These are phyloP conservation scores for Carnegiea gigantea DNA, from an alignment of 179 eudicot species.

Conservation along the genomic window DNA sequence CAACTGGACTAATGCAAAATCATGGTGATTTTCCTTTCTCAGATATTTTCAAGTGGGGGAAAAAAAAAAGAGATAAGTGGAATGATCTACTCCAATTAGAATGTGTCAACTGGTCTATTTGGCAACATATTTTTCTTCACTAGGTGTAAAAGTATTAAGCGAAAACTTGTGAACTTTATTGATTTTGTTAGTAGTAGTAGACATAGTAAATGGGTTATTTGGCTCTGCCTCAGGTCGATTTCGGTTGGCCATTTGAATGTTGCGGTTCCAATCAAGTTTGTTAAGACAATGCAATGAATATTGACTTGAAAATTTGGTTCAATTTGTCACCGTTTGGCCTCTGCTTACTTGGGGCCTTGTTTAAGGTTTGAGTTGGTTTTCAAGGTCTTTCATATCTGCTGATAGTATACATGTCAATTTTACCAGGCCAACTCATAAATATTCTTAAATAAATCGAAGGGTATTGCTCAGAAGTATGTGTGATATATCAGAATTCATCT, in stretches of 20 bases:
- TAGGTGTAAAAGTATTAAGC: not conserved
- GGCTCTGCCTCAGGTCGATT: not conserved
- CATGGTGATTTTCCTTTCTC: not conserved
- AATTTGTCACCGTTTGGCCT: no score
- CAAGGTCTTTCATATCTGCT: no score
- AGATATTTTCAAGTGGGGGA: slow-evolving; percentile 6
- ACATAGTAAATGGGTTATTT: not conserved
- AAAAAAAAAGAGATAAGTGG: not conserved
- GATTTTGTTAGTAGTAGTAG: no score
- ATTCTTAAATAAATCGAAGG: not conserved
- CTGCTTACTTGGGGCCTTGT: no score
- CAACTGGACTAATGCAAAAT: not conserved
- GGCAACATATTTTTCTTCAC: slow-evolving; percentile 14
- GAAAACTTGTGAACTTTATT: not conserved
- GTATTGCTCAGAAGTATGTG: no score
- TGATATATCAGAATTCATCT: not conserved
- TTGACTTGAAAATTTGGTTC: no score
- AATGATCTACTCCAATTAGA: slow-evolving; percentile 9
- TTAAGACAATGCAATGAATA: no score
- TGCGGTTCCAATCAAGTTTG: no score
- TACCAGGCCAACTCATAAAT: not conserved
- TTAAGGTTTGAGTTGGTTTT: not conserved
- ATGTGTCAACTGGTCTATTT: slow-evolving; percentile 15
- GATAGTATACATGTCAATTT: not conserved
- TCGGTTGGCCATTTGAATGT: no score